Conservation (phyloP, 164 flowering plant species). For the Liriodendron chinense region DNA sequence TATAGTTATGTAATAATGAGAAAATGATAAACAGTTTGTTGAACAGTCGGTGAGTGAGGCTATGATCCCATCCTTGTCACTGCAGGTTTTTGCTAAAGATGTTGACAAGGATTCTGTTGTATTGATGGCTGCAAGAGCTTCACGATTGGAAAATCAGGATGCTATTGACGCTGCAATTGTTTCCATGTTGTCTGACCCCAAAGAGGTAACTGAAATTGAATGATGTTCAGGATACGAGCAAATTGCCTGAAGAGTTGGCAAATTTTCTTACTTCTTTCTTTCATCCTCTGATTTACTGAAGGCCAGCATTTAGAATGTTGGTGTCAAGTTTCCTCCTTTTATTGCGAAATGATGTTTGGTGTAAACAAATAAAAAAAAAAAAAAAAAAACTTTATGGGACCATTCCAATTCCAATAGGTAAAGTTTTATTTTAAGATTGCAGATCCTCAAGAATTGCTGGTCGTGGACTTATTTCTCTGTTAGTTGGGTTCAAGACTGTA, state of each 20-base stretch:
- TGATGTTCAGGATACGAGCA: background rate
- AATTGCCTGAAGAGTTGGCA: background rate
- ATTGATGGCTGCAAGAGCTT: conserved; percentile 70
- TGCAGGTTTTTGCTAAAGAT: conserved; percentile 50
- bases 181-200: conserved; percentile 56
- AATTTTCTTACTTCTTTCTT: background rate
- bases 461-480: no score
- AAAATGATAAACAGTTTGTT: background rate
- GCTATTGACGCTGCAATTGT: conserved; percentile 68
- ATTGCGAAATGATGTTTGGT: background rate
- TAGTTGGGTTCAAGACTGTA: no score
- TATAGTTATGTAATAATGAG: background rate
- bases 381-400: no score
- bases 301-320: background rate
- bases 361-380: no score
- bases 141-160: conserved; percentile 68
- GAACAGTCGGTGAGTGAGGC: background rate
- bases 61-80: conserved; percentile 4
- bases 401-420: background rate
- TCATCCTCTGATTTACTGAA: background rate
- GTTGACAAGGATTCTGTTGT: conserved; percentile 55
- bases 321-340: background rate
- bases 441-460: background rate
- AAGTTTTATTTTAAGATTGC: background rate
- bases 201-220: conserved; percentile 41